phyloP scores from a whole-genome alignment of 1,284 basidiomycete genomes.

The Sporisorium exsertum region DNA sequence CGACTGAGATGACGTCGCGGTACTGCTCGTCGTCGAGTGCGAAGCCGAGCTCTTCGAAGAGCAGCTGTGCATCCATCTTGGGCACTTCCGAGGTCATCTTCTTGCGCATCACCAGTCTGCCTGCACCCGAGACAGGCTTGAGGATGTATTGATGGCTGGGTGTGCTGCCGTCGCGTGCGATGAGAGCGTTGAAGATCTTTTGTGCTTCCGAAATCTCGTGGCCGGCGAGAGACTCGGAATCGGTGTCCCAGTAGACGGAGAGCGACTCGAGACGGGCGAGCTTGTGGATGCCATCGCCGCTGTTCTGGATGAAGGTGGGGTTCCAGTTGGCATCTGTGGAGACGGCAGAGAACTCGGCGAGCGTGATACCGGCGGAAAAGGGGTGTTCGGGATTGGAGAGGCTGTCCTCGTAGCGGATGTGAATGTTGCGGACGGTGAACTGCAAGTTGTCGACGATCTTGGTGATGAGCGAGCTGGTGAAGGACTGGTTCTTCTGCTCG shows the following conservation, averaged over 20 bases:
- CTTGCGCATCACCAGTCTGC: slow-evolving; percentile 83
- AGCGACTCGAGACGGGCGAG: slow-evolving; percentile 88
- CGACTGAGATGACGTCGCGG: slow-evolving; percentile 88
- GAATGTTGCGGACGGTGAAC: slow-evolving; percentile 78
- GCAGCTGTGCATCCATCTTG: slow-evolving; percentile 88
- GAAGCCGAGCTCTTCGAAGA: slow-evolving; percentile 95
- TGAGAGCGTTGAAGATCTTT: slow-evolving; percentile 80
- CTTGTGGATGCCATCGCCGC: slow-evolving; percentile 89
- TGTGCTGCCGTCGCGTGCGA: slow-evolving; percentile 57
- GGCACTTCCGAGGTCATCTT: slow-evolving; percentile 76
- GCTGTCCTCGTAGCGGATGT: slow-evolving; percentile 92
- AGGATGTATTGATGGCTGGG: slow-evolving; percentile 88
- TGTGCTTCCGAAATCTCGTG: slow-evolving; percentile 76
- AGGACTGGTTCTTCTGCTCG: slow-evolving; percentile 81
- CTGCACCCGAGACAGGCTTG: slow-evolving; percentile 95
- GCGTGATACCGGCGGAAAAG: slow-evolving; percentile 90
- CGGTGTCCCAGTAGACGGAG: slow-evolving; percentile 96
- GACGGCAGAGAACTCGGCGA: slow-evolving; percentile 92
- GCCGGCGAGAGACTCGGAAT: slow-evolving; percentile 83
- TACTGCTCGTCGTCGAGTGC: slow-evolving; percentile 95
- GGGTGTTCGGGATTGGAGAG: slow-evolving; percentile 96
- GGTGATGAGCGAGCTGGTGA: slow-evolving; percentile 84
- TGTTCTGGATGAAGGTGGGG: slow-evolving; percentile 94
- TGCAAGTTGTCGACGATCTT: slow-evolving; percentile 98
- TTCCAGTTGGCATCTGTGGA: slow-evolving; percentile 93